A percentile compares a stretch with the other conserved stretches of the same genome.
phyloP scores from a whole-genome alignment of 208 protist genomes.

The Acanthamoeba divionensis region DNA sequence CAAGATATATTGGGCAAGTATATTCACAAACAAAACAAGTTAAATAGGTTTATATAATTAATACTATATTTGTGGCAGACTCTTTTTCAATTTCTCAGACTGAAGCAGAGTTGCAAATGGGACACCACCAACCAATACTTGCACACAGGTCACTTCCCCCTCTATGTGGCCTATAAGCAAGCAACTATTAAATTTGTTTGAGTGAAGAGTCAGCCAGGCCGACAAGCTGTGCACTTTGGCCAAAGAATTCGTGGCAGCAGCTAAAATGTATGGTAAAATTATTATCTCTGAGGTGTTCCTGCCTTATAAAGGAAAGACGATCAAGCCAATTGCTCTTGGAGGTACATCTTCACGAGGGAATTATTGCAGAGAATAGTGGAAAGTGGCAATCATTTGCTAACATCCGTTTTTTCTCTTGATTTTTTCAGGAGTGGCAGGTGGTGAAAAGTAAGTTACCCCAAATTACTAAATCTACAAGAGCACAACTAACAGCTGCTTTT shows the following conservation, averaged over 20 bases:
- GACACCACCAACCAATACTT: background rate
- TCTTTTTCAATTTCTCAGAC: conserved; percentile 36
- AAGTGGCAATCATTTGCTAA: too few relatives aligned
- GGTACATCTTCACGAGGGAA: too few relatives aligned
- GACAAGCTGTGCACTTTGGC: conserved; percentile 52
- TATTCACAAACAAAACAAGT: background rate
- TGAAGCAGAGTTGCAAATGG: background rate
- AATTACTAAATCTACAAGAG: too few relatives aligned
- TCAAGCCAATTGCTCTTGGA: conserved; percentile 34
- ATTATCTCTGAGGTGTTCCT: conserved; percentile 62
- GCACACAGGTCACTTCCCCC: too few relatives aligned
- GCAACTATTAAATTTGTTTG: background rate
- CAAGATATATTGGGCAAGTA: conserved; percentile 41
- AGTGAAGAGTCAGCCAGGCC: background rate
- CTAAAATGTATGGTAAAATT: conserved; percentile 64
- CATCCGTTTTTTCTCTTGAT: too few relatives aligned
- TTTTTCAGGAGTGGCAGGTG: conserved; percentile 40
- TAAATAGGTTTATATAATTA: too few relatives aligned
- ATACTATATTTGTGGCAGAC: background rate
- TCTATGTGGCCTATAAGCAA: background rate
- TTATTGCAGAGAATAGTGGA: too few relatives aligned
- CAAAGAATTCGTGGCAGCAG: conserved; percentile 54
- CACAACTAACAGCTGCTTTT: too few relatives aligned
- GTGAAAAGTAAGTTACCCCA: conserved; percentile 54
- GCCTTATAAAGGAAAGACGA: conserved; percentile 59